A percentile compares a stretch with the other conserved stretches of the same genome.
Conservation (phyloP, 805 yeast species). For the Kluyveromyces lactis region DNA sequence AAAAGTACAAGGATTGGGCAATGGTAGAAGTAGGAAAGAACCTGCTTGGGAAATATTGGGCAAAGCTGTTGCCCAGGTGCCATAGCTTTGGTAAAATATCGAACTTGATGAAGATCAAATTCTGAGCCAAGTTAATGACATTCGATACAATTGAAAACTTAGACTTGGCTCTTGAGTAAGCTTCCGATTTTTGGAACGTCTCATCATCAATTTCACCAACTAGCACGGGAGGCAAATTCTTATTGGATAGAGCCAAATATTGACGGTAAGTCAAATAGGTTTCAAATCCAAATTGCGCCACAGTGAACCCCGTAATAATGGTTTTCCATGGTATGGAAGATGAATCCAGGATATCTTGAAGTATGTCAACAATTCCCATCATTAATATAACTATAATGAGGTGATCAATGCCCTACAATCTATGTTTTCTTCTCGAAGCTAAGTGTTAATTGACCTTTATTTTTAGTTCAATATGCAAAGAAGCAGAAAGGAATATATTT, state of each 20-base stretch:
- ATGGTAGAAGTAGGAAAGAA: constrained; percentile 44
- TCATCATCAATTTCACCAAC: constrained; percentile 60
- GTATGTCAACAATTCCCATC: constrained; percentile 19
- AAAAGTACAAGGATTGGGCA: constrained; percentile 63
- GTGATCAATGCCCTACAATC: too few species aligned
- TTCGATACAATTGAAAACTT: constrained; percentile 53
- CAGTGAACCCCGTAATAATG: constrained; percentile 63
- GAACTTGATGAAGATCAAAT: constrained; percentile 46
- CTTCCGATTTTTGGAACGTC: constrained; percentile 68
- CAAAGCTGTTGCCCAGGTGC: constrained; percentile 37
- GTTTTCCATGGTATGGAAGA: constrained; percentile 76
- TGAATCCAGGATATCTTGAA: constrained; percentile 49
- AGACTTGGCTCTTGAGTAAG: constrained; percentile 73
- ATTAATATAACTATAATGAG: too few species aligned
- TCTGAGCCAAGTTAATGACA: constrained; percentile 44
- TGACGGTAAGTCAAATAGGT: constrained; percentile 71
- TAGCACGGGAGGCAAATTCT: constrained; percentile 60
- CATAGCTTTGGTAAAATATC: constrained; percentile 62
- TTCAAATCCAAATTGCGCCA: constrained; percentile 70
- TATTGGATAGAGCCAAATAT: constrained; percentile 47
- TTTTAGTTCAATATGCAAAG: too few species aligned
- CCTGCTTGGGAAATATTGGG: constrained; percentile 23
- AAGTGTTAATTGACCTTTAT: too few species aligned
- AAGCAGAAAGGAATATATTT: too few species aligned
- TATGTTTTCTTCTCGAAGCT: too few species aligned